Base-by-base conservation (phyloP, 2,329 filamentous ascomycete species). In the Zasmidium cellare region DNA sequence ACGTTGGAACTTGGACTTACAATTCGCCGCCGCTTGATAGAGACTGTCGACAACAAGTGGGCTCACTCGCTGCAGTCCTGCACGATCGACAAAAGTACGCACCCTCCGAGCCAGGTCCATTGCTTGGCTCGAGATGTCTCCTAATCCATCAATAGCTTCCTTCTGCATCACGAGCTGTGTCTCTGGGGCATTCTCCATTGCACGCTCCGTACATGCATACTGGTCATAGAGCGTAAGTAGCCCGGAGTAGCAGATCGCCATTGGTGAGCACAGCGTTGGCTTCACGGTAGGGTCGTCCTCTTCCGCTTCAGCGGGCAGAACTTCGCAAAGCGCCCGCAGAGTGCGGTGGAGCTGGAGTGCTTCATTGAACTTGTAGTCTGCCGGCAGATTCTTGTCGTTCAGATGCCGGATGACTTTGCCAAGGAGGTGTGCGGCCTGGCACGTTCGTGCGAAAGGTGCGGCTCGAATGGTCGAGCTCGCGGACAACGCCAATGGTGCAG, bases 1-100 rank as follows among this genome's bases (percentile, higher is more conserved):
- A 12, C 14, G 9, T 3, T 2, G 11, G 20, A 1, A 20, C 14
- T 25, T 11, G 18, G n/a, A 56, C 60, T 58, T 64, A 64, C 67
- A 74, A 31, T 68, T 74, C 14, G 71, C 67, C 16, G 72, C 70
- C 5, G 69, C 69, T 51, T 71, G 65, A 58, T 75, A 76, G n/a
- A 75, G 31, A 50, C 66, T 65, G 49, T 74, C 70, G 9, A 70
- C 65, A 11, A 71, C 53, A 7, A 71, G 57, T 2, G 69, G 68
- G 47, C 60, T 65, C 23, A 69, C 14, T 3, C 57, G 52, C 1
- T 41, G 54, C 11, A 65, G 38, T 9, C 60, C 61, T 16, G 28
- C 50, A 23, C 19, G 18, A 14, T 65, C 62, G 11, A 63, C 49
- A 35, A 58, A 57, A 7, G 18, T 18, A 22, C 61, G 49, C 5